phyloP scores from a whole-genome alignment of 2,329 filamentous ascomycete genomes.

The Cucurbitaria berberidis region DNA sequence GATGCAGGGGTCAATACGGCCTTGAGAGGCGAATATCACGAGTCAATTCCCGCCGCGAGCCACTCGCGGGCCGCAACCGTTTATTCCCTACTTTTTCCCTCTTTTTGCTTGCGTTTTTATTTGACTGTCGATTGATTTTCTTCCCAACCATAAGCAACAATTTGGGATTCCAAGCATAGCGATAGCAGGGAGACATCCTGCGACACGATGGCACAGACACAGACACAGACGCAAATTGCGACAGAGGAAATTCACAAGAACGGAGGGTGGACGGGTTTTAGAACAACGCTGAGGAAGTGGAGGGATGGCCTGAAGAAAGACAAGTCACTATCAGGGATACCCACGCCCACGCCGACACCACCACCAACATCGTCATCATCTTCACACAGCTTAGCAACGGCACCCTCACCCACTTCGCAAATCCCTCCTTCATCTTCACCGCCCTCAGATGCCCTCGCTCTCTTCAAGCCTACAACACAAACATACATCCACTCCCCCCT shows the following conservation, averaged over 20 bases:
- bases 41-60: background rate
- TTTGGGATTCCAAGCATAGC: background rate
- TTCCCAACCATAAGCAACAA: background rate
- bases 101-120: background rate
- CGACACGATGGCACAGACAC: background rate
- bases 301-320: background rate
- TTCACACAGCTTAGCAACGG: background rate
- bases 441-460: background rate
- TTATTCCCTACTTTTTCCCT: background rate
- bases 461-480: slow-evolving; percentile 2
- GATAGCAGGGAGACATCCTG: background rate
- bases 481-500: slow-evolving; percentile 1
- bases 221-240: background rate
- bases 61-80: background rate
- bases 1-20: background rate
- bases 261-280: background rate
- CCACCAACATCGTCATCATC: background rate
- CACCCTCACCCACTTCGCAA: background rate
- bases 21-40: background rate
- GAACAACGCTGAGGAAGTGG: background rate
- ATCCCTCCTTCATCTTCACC: background rate
- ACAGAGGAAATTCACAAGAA: background rate
- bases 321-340: background rate
- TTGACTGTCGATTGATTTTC: background rate
- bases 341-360: background rate